Base-by-base conservation (phyloP, 768 basidiomycete genomes). In the Dioszegia hungarica region DNA sequence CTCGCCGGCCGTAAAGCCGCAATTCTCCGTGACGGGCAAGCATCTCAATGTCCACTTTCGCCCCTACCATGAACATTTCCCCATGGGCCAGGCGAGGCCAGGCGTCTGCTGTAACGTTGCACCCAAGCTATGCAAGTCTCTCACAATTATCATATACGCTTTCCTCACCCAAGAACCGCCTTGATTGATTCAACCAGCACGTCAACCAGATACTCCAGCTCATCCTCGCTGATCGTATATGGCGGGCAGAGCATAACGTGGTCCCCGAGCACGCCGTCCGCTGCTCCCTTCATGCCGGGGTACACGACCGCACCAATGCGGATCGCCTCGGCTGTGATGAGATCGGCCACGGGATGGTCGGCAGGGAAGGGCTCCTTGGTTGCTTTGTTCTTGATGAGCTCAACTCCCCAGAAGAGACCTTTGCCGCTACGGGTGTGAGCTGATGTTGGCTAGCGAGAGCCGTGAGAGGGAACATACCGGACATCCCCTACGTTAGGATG, bases 241-340 rank as follows among this genome's bases (percentile, higher is more conserved):
- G 89, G 86, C 27, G 90, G 90, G 0, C 87, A 82, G 48, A 93
- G 77, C 59, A 92, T 81, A 49, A 83, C 76, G 64, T 86, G 84
- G 57, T 89, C 82, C 72, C 90, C 90, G 72, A 80, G 81, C 6
- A 80, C 84, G 12, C 88, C 88, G 67, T 88, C 82, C 31, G 87
- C 76, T 56, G 91, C 48, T 33, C 41, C 61, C 34, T 47, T 72
- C 54, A 84, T 83, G 41, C 81, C 82, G 27, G 83, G 86, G 73
- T 90, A 89, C 15, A 87, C 81, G 20, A 82, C 78, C 75, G 85
- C 82, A 17, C 84, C 88, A 10, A 10, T 8, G 9, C 46, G 43
- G 20, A 54, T 37, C 3, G 22, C 20, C 20, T 47, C 51, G 2
- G 31, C 54, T 8, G 22, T 27, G 22, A 60, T 12, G 12, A 55